A percentile compares a stretch with the other conserved stretches of the same genome.
phyloP scores from a whole-genome alignment of 768 basidiomycete genomes.

The Megacollybia marginata region DNA sequence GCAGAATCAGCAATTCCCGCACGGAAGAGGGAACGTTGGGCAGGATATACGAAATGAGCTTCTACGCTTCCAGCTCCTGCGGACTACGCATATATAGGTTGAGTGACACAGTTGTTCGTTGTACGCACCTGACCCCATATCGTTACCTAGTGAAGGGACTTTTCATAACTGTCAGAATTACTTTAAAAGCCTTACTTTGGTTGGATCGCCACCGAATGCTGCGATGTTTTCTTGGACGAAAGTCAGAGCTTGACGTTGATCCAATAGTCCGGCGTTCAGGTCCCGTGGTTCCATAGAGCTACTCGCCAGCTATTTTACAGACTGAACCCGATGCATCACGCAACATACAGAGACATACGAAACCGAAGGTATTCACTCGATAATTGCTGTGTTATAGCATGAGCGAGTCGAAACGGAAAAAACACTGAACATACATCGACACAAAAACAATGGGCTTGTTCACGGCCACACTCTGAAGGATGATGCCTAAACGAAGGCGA shows the following conservation, averaged over 20 bases:
- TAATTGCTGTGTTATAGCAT: constrained; percentile 34
- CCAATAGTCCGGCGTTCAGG: constrained; percentile 52
- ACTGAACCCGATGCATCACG: not conserved
- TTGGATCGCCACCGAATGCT: constrained; percentile 57
- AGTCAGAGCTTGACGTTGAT: constrained; percentile 49
- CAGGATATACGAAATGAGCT: constrained; percentile 38
- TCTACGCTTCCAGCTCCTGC: constrained; percentile 46
- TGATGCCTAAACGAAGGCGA: constrained; percentile 28
- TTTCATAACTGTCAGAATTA: not conserved
- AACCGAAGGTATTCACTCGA: constrained; percentile 51
- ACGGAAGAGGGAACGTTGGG: constrained; percentile 32
- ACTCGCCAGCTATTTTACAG: constrained; percentile 35
- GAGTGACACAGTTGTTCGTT: not conserved
- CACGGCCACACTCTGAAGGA: constrained; percentile 37
- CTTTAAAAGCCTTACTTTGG: constrained; percentile 33
- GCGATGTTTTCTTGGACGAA: constrained; percentile 61
- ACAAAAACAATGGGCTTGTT: constrained; percentile 53
- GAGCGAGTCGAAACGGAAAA: not conserved
- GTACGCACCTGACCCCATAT: constrained; percentile 46
- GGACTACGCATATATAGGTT: constrained; percentile 19
- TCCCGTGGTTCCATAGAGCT: constrained; percentile 35
- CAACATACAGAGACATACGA: constrained; percentile 24
- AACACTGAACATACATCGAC: constrained; percentile 28
- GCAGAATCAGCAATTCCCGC: constrained; percentile 47
- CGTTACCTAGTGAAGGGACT: constrained; percentile 29